Base-by-base conservation (phyloP, 495 filamentous ascomycete species). In the Lophiotrema nucula region DNA sequence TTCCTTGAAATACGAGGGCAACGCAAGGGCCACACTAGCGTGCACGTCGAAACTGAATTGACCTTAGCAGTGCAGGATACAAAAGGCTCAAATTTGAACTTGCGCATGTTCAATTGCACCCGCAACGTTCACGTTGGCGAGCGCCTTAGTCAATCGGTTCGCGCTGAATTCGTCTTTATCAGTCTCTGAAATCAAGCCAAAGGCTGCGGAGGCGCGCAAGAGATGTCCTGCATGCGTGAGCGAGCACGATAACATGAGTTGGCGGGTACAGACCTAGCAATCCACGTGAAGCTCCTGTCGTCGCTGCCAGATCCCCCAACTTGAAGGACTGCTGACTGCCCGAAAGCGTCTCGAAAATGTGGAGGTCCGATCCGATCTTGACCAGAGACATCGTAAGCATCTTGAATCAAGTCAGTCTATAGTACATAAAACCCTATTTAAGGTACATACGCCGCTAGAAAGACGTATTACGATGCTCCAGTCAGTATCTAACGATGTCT, bases 151-250 rank as follows among this genome's bases (percentile, higher is more conserved):
- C 19, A 52, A 4, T 10, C 38, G 35, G 23, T 27, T 52, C 4
- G 56, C 35, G 1, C 31, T 25, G 35, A 50, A 58, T 6, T 18
- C 16, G 47, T 42, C 33, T 19, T 8, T 22, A 4, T 1, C 35
- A 21, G 56, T 46, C 38, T 58, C 38, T 18, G 15, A 24, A 31
- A 52, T 51, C 2, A 42, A 38, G 26, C 56, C 56, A 26, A 58
- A 58, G 47, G 47, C 25, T 6, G 56, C 18, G n/a, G 13, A 24
- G 26, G 56, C 38, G 35, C 56, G 47, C n/a, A 58, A 25, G 11
- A 58, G 26, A 27, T 52, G 56, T 12, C 44, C 45, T 58, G 22
- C 6, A 22, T 3, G 8, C 15, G 21, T 48, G 21, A 38, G 23
- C 33, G 3, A 41, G 42, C 3, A 16, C 15, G 35, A 24, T 39